A percentile compares a stretch with the other conserved stretches of the same genome.
phyloP scores from a whole-genome alignment of 345 rosid genomes.

The Eucalyptus pauciflora region DNA sequence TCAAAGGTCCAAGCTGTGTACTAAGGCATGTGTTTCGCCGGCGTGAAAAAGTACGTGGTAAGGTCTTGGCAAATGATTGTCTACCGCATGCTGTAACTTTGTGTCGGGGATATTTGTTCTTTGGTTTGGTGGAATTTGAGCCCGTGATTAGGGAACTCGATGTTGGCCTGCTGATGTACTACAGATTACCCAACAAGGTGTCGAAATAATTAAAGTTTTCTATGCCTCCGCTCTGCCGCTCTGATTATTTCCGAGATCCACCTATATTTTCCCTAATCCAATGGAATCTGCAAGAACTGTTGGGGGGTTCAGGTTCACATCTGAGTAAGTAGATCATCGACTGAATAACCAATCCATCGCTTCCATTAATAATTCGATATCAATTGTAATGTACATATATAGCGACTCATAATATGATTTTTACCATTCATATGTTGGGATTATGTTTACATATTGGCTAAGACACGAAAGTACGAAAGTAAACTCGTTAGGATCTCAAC shows the following conservation, averaged over 20 bases:
- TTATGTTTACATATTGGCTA: neutral
- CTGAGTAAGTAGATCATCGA: neutral
- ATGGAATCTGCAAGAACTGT: neutral
- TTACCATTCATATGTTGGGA: neutral
- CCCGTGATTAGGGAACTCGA: neutral
- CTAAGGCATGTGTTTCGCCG: neutral
- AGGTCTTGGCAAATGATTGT: neutral
- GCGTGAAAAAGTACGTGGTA: neutral
- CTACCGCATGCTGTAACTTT: neutral
- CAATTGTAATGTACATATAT: neutral
- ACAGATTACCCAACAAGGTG: neutral
- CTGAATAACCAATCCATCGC: neutral
- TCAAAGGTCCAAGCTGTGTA: neutral
- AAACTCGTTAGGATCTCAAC: neutral
- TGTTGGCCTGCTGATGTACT: neutral
- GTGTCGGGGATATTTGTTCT: neutral
- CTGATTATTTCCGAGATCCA: neutral
- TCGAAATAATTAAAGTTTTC: neutral
- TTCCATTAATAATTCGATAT: neutral
- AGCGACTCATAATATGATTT: neutral
- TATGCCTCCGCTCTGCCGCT: neutral
- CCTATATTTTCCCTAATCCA: neutral
- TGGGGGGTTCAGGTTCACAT: neutral
- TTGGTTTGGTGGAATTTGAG: neutral
- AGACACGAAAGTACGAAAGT: neutral